Conservation (phyloP, 2,329 filamentous ascomycete species). For the Leptographium radiaticola region DNA sequence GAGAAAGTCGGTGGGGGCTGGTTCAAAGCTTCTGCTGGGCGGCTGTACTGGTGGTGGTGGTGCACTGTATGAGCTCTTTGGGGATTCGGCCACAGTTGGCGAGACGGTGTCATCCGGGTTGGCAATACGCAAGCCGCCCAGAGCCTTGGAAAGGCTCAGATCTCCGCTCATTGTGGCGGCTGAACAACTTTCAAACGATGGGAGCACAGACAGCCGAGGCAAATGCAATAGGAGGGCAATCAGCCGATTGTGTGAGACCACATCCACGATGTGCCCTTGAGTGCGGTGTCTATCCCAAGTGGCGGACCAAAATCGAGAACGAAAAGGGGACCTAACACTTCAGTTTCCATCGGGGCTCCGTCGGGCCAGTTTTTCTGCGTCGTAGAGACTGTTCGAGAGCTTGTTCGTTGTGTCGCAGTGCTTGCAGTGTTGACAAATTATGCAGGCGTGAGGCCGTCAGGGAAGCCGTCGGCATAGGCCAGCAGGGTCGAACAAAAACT, state of each 20-base stretch:
- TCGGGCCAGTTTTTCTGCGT: not conserved
- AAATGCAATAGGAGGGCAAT: conserved; percentile 5
- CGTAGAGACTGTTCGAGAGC: not conserved
- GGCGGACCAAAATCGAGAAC: not conserved
- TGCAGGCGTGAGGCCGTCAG: not conserved
- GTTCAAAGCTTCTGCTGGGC: conserved; percentile 1
- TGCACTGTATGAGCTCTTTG: not conserved
- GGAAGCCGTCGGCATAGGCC: no score
- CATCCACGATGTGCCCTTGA: conserved; percentile 1
- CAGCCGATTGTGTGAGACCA: conserved; percentile 1
- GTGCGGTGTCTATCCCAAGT: not conserved
- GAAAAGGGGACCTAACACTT: not conserved
- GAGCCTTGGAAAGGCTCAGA: conserved; percentile 78
- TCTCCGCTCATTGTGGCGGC: conserved; percentile 64
- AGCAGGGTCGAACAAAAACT: not conserved
- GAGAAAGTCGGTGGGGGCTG: not conserved
- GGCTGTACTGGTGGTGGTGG: not conserved
- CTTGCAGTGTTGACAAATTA: not conserved
- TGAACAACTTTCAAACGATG: not conserved
- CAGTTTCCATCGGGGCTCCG: conserved; percentile 4
- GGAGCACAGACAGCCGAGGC: not conserved
- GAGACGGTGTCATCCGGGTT: conserved; percentile 62
- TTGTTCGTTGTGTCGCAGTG: not conserved
- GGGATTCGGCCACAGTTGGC: conserved; percentile 1
- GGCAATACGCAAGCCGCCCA: conserved; percentile 90